Evolutionary conservation across 257 asterid genomes (phyloP), one percentile per base, ranked within the genome.

Genomic region (Gardenia jasminoides): DNA sequence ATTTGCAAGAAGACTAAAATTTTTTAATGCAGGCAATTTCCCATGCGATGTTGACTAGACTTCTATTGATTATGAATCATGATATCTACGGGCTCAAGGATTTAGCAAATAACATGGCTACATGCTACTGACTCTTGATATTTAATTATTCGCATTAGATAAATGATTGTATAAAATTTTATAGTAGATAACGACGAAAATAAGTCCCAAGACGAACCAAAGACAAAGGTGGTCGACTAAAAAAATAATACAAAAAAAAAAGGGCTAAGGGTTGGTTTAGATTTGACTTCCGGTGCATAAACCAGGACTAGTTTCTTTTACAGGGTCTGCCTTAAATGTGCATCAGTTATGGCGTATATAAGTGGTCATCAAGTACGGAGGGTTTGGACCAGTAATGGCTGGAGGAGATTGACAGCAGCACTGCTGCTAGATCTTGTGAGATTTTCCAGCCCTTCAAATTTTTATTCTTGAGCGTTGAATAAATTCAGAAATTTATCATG

Each of bases 301-400:
- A 50, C 1, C 6, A 7, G 13, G 16, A 6, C 1, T 10, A 28
- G 36, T 56, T 12, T n/a, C n/a, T n/a, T n/a, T 15, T n/a, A 4
- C 33, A 54, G 10, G 31, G 26, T 11, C 22, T 54, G 31, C 54
- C 17, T 10, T 46, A 30, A 70, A 65, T 76, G 50, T 70, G 13
- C 26, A 36, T 69, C 4, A 66, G 31, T 77, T 77, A 39, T 67
- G 36, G 67, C 67, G 36, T 46, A 44, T 33, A 36, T n/a, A 12
- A 77, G 75, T 54, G 39, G 72, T 79, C 71, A 24, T 69, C 39
- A 9, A 61, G 78, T 78, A 78, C 81, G 76, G 81, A 50, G 64
- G 11, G 7, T 31, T 36, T 72, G 79, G 82, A 79, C 82, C 82
- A 79, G 78, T 19, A 33, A 28, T 30, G 72, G 77, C 22, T 36